These are phyloP conservation scores for Lentinula novae-zelandiae DNA, from an alignment of 1,284 basidiomycete genomes.

Conservation along the genomic window DNA sequence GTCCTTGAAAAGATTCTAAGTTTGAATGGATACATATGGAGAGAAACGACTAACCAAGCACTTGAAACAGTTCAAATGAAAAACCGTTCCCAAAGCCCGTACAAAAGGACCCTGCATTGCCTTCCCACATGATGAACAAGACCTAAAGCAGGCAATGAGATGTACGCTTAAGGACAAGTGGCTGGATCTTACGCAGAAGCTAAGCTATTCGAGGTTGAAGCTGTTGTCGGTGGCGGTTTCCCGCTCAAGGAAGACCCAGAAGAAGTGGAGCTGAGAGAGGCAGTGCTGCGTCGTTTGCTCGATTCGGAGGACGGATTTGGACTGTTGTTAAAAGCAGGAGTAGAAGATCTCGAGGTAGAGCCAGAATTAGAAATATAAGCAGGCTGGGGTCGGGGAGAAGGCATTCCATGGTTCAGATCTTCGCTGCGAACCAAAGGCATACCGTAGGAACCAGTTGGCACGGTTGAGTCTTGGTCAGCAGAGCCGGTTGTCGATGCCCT, in stretches of 20 bases:
- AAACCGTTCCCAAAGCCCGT: slow-evolving; percentile 90
- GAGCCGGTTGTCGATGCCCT: slow-evolving; percentile 13
- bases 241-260: slow-evolving; percentile 45
- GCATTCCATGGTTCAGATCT: slow-evolving; percentile 56
- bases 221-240: slow-evolving; percentile 44
- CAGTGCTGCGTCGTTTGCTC: slow-evolving; percentile 42
- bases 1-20: slow-evolving; percentile 54
- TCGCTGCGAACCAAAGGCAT: slow-evolving; percentile 56
- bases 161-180: slow-evolving; percentile 18
- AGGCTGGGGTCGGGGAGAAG: slow-evolving; percentile 1
- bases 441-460: background rate
- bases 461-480: slow-evolving; percentile 4
- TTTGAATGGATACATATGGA: slow-evolving; percentile 13
- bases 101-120: slow-evolving; percentile 94
- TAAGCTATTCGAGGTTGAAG: slow-evolving; percentile 37
- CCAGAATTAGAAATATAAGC: background rate
- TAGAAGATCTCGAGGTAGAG: slow-evolving; percentile 19
- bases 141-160: slow-evolving; percentile 34
- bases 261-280: slow-evolving; percentile 45
- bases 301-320: slow-evolving; percentile 25
- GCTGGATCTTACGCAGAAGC: slow-evolving; percentile 38
- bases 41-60: slow-evolving; percentile 70
- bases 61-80: slow-evolving; percentile 95
- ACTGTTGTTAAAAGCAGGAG: slow-evolving; percentile 16
- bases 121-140: slow-evolving; percentile 71